Base-by-base conservation (phyloP, 441 rosid genomes). In the Eutrema salsugineum region DNA sequence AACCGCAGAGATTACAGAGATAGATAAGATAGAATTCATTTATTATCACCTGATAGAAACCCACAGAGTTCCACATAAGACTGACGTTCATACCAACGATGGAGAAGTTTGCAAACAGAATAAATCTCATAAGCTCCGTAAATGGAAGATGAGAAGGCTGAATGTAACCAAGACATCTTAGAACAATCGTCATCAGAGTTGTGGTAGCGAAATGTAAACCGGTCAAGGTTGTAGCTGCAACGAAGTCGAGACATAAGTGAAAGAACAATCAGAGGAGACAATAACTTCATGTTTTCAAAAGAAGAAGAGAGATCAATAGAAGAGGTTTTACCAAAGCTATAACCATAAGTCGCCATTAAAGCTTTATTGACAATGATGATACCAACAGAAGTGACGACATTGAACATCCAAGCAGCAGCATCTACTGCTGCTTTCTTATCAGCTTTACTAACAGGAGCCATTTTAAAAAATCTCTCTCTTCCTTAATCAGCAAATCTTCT, bases 341-440 rank as follows among this genome's bases (percentile, higher is more conserved):
- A 88, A 68, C 90, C 94, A 84, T 88, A 88, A 39, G 88, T 84
- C 24, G 94, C 91, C 94, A 88, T 88, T 66, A 88, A 71, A 16
- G 90, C 91, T 81, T 87, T 88, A 82, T 86, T 88, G 73, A 88
- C 90, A 22, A 88, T 86, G 68, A 88, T 88, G 65, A 88, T 82
- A 65, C 91, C 91, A 73, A 88, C 94, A 73, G 91, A 88, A 61
- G 94, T 86, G 71, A 87, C 94, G 22, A 89, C 84, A 81, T 88
- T 88, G 85, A 88, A 88, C 90, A 84, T 89, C 94, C 94, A 89
- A 22, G 91, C 90, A 77, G 87, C 91, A 11, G 83, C 90, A 84
- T 88, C 94, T 20, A 77, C 85, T 9, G 87, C 85, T 67, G 88
- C 86, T 70, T 88, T 86, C 84, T 72, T 83, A 77, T 86, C 89